Base-by-base conservation (phyloP, 441 rosid species). In the Croton laevigatus region DNA sequence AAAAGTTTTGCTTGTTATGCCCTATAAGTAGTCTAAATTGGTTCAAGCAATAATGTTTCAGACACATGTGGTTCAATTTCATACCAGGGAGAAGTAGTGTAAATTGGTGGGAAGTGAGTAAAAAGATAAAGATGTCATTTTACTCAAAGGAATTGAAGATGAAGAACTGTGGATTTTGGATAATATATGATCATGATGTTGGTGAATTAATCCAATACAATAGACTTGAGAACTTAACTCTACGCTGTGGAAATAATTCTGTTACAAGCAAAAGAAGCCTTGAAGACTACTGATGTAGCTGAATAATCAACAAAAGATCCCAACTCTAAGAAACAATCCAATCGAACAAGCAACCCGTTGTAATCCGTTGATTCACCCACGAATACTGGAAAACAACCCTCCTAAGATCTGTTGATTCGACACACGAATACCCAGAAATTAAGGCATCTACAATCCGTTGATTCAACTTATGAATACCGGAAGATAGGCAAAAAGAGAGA, bases 51-150 rank as follows among this genome's bases (percentile, higher is more conserved):
- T 48, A 1, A 27, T 27, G 32, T 20, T 6, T 19, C 63, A 9
- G 36, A 53, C 13, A 63, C 34, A 37, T 72, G 20, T 65, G 59
- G 70, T 72, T 72, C 59, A 72, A 65, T 27, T 72, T 65, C 58
- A 72, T 72, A 40, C 70, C 70, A 5, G 42, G 64, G 0, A 72
- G 64, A 40, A 72, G 11, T 3, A 1, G 59, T 13, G 70, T 34
- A 32, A 38, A 46, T 57, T 57, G 71, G 75, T 55, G 65, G 59
- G 65, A 65, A 46, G 27, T 8, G 14, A 59, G 38, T 72, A 57
- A 23, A 36, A 66, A 37, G 2, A 32, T 72, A 8, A 65, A 46
- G 16, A 65, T 65, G 9, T 11, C 71, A 66, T 4, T 72, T 58
- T 48, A 8, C 11, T 48, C 70, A 45, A 57, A 72, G n/a, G 65